Percentiles rank a stretch among this genome's conserved stretches.
These are phyloP conservation scores for Beauveria sp. DNA, from an alignment of 2,329 filamentous ascomycete species.

Conservation along the genomic window DNA sequence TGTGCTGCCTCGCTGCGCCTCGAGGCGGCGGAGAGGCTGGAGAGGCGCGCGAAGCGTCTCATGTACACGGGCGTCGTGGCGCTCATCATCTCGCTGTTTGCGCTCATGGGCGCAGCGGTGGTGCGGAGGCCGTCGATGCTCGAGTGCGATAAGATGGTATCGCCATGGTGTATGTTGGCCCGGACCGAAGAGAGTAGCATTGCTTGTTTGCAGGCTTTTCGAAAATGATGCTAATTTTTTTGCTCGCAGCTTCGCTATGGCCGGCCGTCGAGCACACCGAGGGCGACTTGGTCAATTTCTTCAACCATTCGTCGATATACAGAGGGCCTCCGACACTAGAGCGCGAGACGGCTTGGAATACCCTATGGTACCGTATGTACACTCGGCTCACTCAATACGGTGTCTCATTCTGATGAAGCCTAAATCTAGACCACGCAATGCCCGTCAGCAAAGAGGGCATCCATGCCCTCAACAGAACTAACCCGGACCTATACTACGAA, in stretches of 20 bases:
- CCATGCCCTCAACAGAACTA: slow-evolving; percentile 1
- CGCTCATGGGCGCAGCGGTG: background rate
- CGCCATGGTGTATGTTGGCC: slow-evolving; percentile 5
- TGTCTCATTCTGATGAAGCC: background rate
- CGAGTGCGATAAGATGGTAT: slow-evolving; percentile 7
- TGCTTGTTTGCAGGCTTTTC: background rate
- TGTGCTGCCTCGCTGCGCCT: background rate
- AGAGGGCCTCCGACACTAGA: slow-evolving; percentile 11
- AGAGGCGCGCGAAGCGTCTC: slow-evolving; percentile 3
- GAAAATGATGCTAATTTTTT: background rate
- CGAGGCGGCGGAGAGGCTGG: background rate
- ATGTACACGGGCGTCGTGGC: background rate
- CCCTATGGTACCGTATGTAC: slow-evolving; percentile 10
- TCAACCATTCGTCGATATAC: slow-evolving; percentile 13
- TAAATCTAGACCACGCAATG: slow-evolving; percentile 2
- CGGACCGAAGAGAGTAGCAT: background rate
- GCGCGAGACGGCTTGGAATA: slow-evolving; percentile 12
- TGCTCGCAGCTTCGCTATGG: slow-evolving; percentile 4
- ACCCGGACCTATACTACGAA: slow-evolving; percentile 7
- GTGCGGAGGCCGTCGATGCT: slow-evolving; percentile 4
- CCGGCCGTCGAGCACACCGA: slow-evolving; percentile 6
- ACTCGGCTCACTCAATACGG: background rate
- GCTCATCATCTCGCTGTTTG: background rate
- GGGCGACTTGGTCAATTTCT: slow-evolving; percentile 10
- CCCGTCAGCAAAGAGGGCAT: slow-evolving; percentile 5